Evolutionary conservation across 441 rosid genomes (phyloP), one percentile per base, ranked within the genome.

Genomic region (Iberis amara): DNA sequence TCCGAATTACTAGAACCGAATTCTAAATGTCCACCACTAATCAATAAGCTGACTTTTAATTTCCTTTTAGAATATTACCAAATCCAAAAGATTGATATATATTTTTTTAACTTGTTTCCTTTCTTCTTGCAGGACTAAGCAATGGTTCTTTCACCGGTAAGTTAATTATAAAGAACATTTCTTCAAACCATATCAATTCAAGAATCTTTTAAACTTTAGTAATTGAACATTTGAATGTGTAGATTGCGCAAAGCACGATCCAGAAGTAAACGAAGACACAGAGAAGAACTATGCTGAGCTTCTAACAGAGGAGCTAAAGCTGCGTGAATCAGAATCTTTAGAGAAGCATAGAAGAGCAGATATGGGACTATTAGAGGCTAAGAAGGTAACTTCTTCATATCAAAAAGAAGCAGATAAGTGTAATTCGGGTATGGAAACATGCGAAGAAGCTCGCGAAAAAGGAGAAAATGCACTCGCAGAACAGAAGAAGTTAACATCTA

Each of bases 371-470:
- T 81, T 91, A 0, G 98, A 91, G 78, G 98, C 96, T 10, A 91
- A 91, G 89, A 91, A 91, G 65, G 63, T 81, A 54, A 73, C 95
- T 8, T 91, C 98, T 0, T 88, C 83, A 47, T 91, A 83, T 68
- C 98, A 91, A 56, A 88, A 91, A 70, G 98, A 91, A 71, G 98
- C 96, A 12, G 98, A 91, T 76, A 91, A 88, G 64, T 88, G 98
- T 66, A 91, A 81, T 63, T 83, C 95, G 0, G 98, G 98, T 40
- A 91, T 91, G 96, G 98, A 83, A 73, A 88, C 96, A 4, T 85
- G 98, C 46, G 96, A 91, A 75, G 98, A 77, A 72, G 94, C 94
- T 7, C 75, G 98, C 38, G 98, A 91, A 47, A 91, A 80, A 59
- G 79, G 94, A 0, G 95, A 85, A 67, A 70, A 66, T 42, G 73